A percentile compares a stretch with the other conserved stretches of the same genome.
phyloP scores from a whole-genome alignment of 768 basidiomycete genomes.

The Boletus barrowsii region DNA sequence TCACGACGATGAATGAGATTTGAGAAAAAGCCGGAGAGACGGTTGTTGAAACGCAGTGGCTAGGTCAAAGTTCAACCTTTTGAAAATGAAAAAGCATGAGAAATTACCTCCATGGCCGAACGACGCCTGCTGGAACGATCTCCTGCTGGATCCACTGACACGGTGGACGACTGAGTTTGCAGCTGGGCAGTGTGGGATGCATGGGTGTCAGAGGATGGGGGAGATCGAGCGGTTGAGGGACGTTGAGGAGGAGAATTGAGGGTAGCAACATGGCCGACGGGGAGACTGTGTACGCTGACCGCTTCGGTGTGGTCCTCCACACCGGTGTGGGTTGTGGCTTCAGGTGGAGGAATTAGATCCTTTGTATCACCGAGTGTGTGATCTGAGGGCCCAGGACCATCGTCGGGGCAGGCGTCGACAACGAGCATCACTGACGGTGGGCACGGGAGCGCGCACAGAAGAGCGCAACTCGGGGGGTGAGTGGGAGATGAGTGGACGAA shows the following conservation, averaged over 20 bases:
- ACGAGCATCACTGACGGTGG: neutral
- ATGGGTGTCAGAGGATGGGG: constrained; percentile 8
- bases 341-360: neutral
- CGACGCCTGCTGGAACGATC: constrained; percentile 47
- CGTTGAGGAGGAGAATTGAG: constrained; percentile 32
- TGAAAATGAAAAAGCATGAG: constrained; percentile 3
- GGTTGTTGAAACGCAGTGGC: constrained; percentile 62
- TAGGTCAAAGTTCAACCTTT: constrained; percentile 11
- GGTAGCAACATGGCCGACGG: constrained; percentile 49
- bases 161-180: constrained; percentile 11
- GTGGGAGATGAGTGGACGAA: constrained; percentile 4
- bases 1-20: constrained; percentile 76
- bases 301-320: constrained; percentile 45
- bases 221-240: constrained; percentile 34
- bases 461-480: neutral
- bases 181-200: neutral
- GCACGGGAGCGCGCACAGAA: neutral
- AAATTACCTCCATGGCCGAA: constrained; percentile 55
- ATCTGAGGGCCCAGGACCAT: neutral
- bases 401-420: neutral
- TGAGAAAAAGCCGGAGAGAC: constrained; percentile 83
- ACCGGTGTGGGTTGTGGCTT: neutral
- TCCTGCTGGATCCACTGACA: constrained; percentile 23
- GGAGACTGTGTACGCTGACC: constrained; percentile 59
- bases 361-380: neutral